Conservation (phyloP, 2,329 filamentous ascomycete species). For the Lizonia empirigonia region DNA sequence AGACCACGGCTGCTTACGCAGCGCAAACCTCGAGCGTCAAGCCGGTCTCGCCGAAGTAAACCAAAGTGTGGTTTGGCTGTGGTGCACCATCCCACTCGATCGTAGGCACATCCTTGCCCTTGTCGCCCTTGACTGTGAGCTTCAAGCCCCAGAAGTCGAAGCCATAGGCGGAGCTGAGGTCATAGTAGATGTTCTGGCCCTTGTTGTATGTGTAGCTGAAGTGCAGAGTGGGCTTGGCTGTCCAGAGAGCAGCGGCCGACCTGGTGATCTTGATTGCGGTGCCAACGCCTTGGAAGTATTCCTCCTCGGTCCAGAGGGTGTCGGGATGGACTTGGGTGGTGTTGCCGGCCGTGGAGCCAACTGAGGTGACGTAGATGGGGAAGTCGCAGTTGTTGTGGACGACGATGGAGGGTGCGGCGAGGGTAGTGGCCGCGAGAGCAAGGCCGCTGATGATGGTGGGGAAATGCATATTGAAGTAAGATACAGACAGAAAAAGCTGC, state of each 20-base stretch:
- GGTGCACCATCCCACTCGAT: constrained; percentile 26
- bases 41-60: constrained; percentile 24
- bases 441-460: constrained; percentile 21
- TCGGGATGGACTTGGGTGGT: constrained; percentile 12
- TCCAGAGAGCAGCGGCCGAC: constrained; percentile 19
- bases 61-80: constrained; percentile 15
- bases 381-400: constrained; percentile 37
- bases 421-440: constrained; percentile 17
- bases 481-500: not conserved
- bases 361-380: constrained; percentile 30
- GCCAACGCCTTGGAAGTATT: constrained; percentile 24
- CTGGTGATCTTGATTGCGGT: constrained; percentile 35
- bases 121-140: constrained; percentile 17
- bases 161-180: constrained; percentile 25
- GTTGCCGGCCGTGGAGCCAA: constrained; percentile 12
- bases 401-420: constrained; percentile 21
- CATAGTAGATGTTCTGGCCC: constrained; percentile 30
- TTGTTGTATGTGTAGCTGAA: constrained; percentile 31
- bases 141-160: constrained; percentile 30
- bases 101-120: constrained; percentile 8
- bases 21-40: constrained; percentile 19
- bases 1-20: not conserved
- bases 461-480: constrained; percentile 23
- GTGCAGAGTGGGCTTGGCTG: constrained; percentile 24
- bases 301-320: constrained; percentile 16